Conservation (phyloP, 1,284 basidiomycete genomes). For the Abortiporus biennis region DNA sequence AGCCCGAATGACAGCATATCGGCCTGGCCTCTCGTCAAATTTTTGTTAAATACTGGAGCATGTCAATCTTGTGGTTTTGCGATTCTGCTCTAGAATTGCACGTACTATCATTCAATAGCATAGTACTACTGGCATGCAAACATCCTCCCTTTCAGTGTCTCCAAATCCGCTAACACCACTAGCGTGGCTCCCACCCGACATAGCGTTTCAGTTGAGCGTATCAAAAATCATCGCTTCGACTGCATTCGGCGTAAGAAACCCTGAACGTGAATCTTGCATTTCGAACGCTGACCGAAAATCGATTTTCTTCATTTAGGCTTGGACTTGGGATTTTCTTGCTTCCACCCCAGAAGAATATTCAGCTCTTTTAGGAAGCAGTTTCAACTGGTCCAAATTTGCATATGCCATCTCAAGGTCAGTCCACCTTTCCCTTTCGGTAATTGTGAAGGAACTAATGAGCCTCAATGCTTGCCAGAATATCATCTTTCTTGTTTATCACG, state of each 20-base stretch:
- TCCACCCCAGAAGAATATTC: neutral
- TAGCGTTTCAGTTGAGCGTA: neutral
- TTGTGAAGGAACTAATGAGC: neutral
- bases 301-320: conserved; percentile 5
- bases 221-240: neutral
- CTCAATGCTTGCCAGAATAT: neutral
- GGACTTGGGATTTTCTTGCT: conserved; percentile 4
- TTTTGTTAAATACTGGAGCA: no score
- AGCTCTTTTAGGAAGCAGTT: neutral
- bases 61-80: no score
- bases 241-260: no score
- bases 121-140: no score
- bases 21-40: no score
- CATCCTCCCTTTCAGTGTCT: no score
- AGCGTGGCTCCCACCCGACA: conserved; percentile 1
- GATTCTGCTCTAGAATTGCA: no score
- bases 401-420: conserved; percentile 1
- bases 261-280: no score
- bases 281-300: no score
- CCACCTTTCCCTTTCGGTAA: neutral
- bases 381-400: neutral
- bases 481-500: neutral
- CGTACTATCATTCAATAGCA: no score
- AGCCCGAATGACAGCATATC: no score
- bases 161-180: neutral